These are phyloP conservation scores for Mycocentrospora acerina DNA, from an alignment of 2,329 filamentous ascomycete species.

Conservation along the genomic window DNA sequence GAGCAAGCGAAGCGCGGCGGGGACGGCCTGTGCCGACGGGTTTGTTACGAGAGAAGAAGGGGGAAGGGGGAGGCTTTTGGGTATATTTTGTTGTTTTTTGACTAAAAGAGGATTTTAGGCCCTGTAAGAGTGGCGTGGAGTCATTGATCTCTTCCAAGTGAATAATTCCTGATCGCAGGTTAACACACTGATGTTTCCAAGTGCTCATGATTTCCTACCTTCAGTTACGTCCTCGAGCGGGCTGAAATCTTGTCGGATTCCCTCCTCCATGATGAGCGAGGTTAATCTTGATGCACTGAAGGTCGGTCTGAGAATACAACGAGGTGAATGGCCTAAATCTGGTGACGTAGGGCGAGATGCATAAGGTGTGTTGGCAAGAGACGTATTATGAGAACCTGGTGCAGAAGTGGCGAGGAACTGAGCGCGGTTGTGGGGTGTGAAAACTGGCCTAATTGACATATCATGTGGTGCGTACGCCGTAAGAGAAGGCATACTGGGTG, in stretches of 20 bases:
- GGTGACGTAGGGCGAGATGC: constrained; percentile 5
- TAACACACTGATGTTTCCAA: no score
- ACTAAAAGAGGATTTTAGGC: no score
- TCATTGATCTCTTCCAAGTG: no score
- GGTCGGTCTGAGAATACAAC: constrained; percentile 9
- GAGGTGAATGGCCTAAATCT: neutral
- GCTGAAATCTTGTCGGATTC: neutral
- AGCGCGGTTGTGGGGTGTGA: constrained; percentile 22
- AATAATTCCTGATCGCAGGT: no score
- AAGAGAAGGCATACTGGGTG: neutral
- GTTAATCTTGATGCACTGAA: constrained; percentile 9
- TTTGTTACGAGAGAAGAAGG: constrained; percentile 1
- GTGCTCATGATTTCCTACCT: neutral
- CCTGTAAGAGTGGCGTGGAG: no score
- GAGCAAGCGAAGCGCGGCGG: constrained; percentile 14
- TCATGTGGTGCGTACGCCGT: neutral
- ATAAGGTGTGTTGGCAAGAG: constrained; percentile 11
- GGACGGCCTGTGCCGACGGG: constrained; percentile 11
- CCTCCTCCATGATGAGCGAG: constrained; percentile 1
- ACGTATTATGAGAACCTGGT: constrained; percentile 21
- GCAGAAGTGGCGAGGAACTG: constrained; percentile 27
- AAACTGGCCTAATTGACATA: constrained; percentile 2
- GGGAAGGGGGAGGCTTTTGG: neutral
- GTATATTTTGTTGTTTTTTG: neutral
- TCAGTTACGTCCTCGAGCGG: constrained; percentile 1